phyloP scores from a whole-genome alignment of 2,329 filamentous ascomycete species.

The Elsinoe ampelina region DNA sequence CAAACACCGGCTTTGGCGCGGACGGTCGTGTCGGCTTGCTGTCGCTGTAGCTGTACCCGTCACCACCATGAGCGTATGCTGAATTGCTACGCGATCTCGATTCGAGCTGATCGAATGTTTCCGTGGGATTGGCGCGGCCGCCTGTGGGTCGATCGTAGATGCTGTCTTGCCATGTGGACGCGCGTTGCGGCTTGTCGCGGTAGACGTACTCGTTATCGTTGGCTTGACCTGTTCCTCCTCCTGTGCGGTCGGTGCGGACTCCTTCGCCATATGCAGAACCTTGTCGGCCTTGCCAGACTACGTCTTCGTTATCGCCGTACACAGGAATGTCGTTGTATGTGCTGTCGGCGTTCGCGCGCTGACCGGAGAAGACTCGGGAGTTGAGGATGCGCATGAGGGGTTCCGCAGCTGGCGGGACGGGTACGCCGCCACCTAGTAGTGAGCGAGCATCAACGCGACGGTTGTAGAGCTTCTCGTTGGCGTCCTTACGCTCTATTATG shows the following conservation, averaged over 20 bases:
- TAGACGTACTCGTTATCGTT: constrained; percentile 34
- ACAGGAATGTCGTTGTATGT: constrained; percentile 94
- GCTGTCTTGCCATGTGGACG: constrained; percentile 67
- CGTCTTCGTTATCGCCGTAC: constrained; percentile 72
- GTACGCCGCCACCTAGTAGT: constrained; percentile 68
- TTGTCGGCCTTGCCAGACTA: constrained; percentile 69
- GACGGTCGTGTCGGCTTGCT: constrained; percentile 65
- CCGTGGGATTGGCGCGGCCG: constrained; percentile 38
- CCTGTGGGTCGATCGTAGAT: constrained; percentile 51
- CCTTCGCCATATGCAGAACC: constrained; percentile 65
- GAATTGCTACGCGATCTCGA: constrained; percentile 23
- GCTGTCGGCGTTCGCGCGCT: constrained; percentile 43
- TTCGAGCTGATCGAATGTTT: constrained; percentile 42
- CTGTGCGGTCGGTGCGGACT: constrained; percentile 42
- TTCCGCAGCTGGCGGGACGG: constrained; percentile 70
- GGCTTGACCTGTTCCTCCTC: constrained; percentile 27
- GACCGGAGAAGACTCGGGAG: constrained; percentile 71
- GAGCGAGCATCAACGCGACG: constrained; percentile 70
- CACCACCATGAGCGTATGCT: constrained; percentile 28
- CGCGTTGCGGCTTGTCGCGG: constrained; percentile 50
- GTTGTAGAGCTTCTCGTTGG: constrained; percentile 93
- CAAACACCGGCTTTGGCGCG: constrained; percentile 82
- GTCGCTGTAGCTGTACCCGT: constrained; percentile 48
- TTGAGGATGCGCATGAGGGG: constrained; percentile 79
- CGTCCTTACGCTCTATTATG: constrained; percentile 88